Evolutionary conservation across 2,329 filamentous ascomycete species (phyloP).

Genomic region (Verticillium zaregamsianum): DNA sequence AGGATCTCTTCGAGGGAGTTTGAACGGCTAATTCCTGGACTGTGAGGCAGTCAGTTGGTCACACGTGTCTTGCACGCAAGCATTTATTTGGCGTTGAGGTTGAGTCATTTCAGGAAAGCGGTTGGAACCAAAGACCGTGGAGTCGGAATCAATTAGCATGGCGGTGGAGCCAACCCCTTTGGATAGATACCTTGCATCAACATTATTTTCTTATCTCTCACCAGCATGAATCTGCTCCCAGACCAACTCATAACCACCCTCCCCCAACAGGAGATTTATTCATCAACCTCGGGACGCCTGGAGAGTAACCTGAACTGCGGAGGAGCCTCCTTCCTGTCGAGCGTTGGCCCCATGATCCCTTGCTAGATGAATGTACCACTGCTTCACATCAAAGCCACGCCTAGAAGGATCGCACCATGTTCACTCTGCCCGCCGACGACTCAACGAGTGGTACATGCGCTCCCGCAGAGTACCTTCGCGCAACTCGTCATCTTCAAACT

Average conservation of each 20-base stretch:
- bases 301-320: too few relatives aligned
- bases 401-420: background rate
- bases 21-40: slow-evolving; percentile 6
- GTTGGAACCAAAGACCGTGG: background rate
- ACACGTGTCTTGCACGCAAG: background rate
- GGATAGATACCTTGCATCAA: slow-evolving; percentile 7
- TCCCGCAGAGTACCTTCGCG: slow-evolving; percentile 3
- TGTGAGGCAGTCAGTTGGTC: background rate
- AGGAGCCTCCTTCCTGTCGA: too few relatives aligned
- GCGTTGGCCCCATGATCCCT: too few relatives aligned
- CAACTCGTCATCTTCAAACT: slow-evolving; percentile 2
- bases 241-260: too few relatives aligned
- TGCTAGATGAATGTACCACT: background rate
- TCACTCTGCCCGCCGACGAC: background rate
- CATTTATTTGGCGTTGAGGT: slow-evolving; percentile 14
- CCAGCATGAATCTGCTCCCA: too few relatives aligned
- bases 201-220: background rate
- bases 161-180: slow-evolving; percentile 2
- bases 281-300: too few relatives aligned
- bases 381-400: background rate
- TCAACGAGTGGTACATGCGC: slow-evolving; percentile 5
- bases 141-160: slow-evolving; percentile 5
- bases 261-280: too few relatives aligned
- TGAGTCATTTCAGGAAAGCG: background rate
- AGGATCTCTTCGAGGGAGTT: slow-evolving; percentile 37